Evolutionary conservation across 129 eudicot genomes (phyloP).

Genomic region (Centella asiatica): DNA sequence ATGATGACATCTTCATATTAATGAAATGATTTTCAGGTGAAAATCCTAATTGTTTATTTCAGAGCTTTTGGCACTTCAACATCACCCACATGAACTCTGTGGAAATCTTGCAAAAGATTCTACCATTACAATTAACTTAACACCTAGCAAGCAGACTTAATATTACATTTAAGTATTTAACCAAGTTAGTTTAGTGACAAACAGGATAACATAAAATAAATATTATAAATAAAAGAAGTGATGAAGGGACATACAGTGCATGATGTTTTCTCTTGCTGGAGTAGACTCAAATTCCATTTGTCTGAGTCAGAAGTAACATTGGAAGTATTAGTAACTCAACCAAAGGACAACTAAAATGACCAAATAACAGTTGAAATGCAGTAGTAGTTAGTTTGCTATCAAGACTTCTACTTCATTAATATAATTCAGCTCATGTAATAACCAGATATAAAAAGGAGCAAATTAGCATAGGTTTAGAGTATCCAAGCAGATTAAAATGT

Average conservation of each 20-base stretch:
- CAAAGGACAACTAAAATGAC: not conserved
- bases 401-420: not conserved
- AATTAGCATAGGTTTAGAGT: too few species aligned
- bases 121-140: not conserved
- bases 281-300: slow-evolving; percentile 1
- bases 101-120: not conserved
- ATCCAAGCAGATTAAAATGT: too few species aligned
- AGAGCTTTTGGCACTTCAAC: not conserved
- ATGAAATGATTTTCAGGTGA: not conserved
- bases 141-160: not conserved
- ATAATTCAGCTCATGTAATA: too few species aligned
- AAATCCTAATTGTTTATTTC: not conserved
- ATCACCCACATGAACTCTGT: not conserved
- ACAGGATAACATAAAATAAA: not conserved
- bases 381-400: not conserved
- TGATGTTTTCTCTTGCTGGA: slow-evolving; percentile 7
- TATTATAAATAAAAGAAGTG: not conserved
- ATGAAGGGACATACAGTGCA: slow-evolving; percentile 16
- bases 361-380: not conserved
- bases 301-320: slow-evolving; percentile 13
- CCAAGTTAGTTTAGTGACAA: not conserved
- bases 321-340: slow-evolving; percentile 9
- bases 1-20: too few species aligned
- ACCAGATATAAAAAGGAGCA: too few species aligned
- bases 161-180: not conserved